Percentiles rank a stretch among this genome's conserved stretches.
These are phyloP conservation scores for Claviceps sp. DNA, from an alignment of 2,329 filamentous ascomycete genomes.

Conservation along the genomic window DNA sequence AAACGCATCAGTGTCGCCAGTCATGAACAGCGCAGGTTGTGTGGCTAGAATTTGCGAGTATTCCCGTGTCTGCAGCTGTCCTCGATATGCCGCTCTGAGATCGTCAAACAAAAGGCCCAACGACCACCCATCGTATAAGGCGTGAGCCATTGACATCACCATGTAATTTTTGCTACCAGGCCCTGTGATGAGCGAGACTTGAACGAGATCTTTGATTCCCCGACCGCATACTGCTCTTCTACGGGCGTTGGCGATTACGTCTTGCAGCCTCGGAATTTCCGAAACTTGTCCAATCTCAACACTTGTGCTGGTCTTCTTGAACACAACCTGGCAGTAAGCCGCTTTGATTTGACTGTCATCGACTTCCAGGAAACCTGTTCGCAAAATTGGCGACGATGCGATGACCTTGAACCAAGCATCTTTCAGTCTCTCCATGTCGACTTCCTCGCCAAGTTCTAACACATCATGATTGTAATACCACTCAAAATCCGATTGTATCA, in stretches of 20 bases:
- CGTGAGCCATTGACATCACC: conserved; percentile 66
- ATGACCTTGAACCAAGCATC: conserved; percentile 50
- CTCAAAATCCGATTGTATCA: conserved; percentile 58
- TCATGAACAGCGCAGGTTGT: conserved; percentile 2
- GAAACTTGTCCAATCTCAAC: conserved; percentile 14
- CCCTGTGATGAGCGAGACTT: conserved; percentile 29
- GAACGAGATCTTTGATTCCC: conserved; percentile 30
- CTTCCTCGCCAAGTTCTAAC: conserved; percentile 40
- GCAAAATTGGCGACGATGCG: conserved; percentile 51
- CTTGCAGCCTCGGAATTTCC: conserved; percentile 19
- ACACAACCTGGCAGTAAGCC: conserved; percentile 37
- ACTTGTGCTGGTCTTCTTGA: conserved; percentile 11
- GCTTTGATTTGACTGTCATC: conserved; percentile 42
- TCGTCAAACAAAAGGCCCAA: conserved; percentile 60
- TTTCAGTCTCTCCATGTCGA: conserved; percentile 43
- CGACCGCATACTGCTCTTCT: conserved; percentile 20
- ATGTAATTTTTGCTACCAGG: conserved; percentile 25
- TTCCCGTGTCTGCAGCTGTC: conserved; percentile 26
- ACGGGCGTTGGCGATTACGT: conserved; percentile 24
- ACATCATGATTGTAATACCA: conserved; percentile 82
- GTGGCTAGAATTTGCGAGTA: conserved; percentile 13
- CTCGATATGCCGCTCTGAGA: conserved; percentile 50
- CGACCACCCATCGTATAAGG: conserved; percentile 83
- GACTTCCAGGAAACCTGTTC: conserved; percentile 59
- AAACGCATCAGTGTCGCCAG: conserved; percentile 32